Percentiles rank a stretch among this genome's conserved stretches.
Conservation (phyloP, 164 flowering plant species). For the Magnolia officinalis region DNA sequence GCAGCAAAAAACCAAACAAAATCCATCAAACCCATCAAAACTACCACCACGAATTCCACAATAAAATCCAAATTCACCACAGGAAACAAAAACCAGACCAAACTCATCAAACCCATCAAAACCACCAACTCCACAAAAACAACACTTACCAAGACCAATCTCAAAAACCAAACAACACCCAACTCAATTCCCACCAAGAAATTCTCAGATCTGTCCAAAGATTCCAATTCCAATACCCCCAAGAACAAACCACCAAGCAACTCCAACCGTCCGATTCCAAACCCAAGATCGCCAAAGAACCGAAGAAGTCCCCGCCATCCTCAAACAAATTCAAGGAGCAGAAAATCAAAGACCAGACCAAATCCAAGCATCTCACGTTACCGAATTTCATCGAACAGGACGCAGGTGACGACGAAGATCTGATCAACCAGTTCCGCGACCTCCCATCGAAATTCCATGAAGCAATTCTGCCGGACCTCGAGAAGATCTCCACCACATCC, state of each 20-base stretch:
- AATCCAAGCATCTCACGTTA: slow-evolving; percentile 18
- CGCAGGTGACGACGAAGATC: slow-evolving; percentile 43
- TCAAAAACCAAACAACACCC: slow-evolving; percentile 21
- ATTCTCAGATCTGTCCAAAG: slow-evolving; percentile 39
- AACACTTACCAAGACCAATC: slow-evolving; percentile 30
- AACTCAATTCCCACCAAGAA: slow-evolving; percentile 31
- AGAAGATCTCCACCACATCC: slow-evolving; percentile 66
- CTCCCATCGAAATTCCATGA: slow-evolving; percentile 71
- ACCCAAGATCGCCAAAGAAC: background rate
- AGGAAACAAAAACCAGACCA: slow-evolving; percentile 5
- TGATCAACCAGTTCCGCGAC: slow-evolving; percentile 57
- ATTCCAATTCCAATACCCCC: slow-evolving; percentile 29
- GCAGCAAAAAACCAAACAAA: slow-evolving; percentile 6
- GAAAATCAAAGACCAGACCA: background rate
- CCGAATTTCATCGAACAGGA: slow-evolving; percentile 12
- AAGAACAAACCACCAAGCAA: slow-evolving; percentile 42
- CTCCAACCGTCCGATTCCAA: slow-evolving; percentile 1
- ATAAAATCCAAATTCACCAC: slow-evolving; percentile 8
- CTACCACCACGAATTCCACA: slow-evolving; percentile 2
- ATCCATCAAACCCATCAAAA: background rate
- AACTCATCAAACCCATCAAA: slow-evolving; percentile 19
- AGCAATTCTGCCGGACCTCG: slow-evolving; percentile 67
- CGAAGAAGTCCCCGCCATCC: slow-evolving; percentile 10
- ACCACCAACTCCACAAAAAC: slow-evolving; percentile 15
- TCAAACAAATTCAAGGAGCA: slow-evolving; percentile 14